These are phyloP conservation scores for Kwoniella sp. DNA, from an alignment of 768 basidiomycete genomes.

Conservation along the genomic window DNA sequence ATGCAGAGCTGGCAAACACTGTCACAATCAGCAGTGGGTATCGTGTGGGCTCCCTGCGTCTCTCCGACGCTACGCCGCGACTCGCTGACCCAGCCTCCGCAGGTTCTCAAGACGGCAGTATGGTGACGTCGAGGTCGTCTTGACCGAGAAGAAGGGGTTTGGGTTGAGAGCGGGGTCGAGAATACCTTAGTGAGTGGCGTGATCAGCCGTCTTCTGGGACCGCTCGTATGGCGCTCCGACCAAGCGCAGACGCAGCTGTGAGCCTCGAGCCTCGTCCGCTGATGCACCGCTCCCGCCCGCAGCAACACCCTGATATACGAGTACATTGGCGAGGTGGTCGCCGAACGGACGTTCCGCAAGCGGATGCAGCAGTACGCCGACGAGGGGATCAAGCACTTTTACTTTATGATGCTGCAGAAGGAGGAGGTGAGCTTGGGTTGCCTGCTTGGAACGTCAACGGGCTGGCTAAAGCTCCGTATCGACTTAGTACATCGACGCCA, in stretches of 20 bases:
- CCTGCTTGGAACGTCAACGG: no score
- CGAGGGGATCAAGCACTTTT: slow-evolving; percentile 92
- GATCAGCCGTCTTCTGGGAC: no score
- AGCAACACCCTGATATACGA: slow-evolving; percentile 95
- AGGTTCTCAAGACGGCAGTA: slow-evolving; percentile 87
- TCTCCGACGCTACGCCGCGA: neutral
- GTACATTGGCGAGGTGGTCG: slow-evolving; percentile 95
- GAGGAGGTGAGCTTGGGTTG: slow-evolving; percentile 84
- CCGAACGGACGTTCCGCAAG: slow-evolving; percentile 76
- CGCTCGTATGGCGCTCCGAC: no score
- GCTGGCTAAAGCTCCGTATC: no score
- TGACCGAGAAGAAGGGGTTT: slow-evolving; percentile 93
- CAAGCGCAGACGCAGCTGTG: no score
- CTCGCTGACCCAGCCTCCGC: neutral
- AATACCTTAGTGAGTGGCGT: slow-evolving; percentile 50
- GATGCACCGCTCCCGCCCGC: slow-evolving; percentile 2
- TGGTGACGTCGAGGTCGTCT: slow-evolving; percentile 79
- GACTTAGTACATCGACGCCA: slow-evolving; percentile 96
- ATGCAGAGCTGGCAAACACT: slow-evolving; percentile 74
- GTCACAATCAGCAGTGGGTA: slow-evolving; percentile 91
- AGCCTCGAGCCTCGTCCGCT: no score
- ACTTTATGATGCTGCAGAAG: slow-evolving; percentile 99
- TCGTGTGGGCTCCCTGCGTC: slow-evolving; percentile 9
- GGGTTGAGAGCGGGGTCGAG: slow-evolving; percentile 70
- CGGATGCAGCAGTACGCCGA: slow-evolving; percentile 90